A percentile compares a stretch with the other conserved stretches of the same genome.
These are phyloP conservation scores for Blakeslea trispora DNA, from an alignment of 371 early-diverging fungal species.

Conservation along the genomic window DNA sequence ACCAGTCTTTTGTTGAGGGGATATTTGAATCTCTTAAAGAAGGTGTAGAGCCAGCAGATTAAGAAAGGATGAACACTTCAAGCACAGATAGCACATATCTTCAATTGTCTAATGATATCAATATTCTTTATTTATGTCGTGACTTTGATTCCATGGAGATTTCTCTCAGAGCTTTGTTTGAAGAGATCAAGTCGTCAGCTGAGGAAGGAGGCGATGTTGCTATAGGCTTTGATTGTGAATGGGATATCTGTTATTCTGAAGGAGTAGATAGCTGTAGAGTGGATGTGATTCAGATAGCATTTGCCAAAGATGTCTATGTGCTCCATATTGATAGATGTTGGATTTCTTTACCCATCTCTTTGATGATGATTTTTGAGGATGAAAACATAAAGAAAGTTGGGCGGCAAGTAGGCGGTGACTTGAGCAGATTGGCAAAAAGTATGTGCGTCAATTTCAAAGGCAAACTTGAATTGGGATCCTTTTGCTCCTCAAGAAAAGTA, in stretches of 20 bases:
- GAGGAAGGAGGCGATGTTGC: neutral
- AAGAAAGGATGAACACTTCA: no score
- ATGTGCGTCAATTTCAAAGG: neutral
- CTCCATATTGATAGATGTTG: neutral
- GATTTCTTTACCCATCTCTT: neutral
- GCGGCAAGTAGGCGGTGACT: neutral
- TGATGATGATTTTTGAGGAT: neutral
- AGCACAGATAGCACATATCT: neutral
- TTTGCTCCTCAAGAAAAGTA: no score
- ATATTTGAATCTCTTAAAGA: neutral
- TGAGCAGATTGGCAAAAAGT: neutral
- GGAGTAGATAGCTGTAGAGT: neutral
- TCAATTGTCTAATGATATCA: neutral
- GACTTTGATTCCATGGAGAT: neutral
- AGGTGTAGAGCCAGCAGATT: neutral
- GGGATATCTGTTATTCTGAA: neutral
- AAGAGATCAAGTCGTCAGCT: neutral
- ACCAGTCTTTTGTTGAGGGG: neutral
- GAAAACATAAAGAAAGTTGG: neutral
- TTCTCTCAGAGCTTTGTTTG: no score
- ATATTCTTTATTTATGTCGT: neutral
- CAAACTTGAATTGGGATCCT: neutral
- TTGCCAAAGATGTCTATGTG: neutral
- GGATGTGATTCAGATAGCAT: neutral
- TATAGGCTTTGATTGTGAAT: conserved; percentile 1